Evolutionary conservation across 2,329 filamentous ascomycete genomes (phyloP).

Genomic region (Sporothrix curviconia): DNA sequence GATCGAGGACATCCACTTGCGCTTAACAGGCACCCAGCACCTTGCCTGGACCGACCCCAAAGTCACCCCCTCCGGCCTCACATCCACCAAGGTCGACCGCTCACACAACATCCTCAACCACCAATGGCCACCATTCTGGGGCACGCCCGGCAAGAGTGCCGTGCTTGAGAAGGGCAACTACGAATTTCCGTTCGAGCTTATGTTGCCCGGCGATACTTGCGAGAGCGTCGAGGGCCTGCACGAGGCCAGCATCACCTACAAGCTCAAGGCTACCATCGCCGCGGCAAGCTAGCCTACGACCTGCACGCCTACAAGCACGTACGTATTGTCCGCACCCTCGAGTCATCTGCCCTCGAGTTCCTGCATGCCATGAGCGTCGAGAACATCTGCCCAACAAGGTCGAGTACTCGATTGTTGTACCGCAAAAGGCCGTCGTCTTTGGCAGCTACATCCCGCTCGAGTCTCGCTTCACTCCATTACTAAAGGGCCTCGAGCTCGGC

Average conservation of each 20-base stretch:
- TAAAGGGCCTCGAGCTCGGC: conserved; percentile 85
- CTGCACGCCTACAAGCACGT: conserved; percentile 72
- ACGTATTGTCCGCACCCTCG: conserved; percentile 70
- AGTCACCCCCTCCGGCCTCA: conserved; percentile 51
- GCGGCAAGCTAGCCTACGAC: conserved; percentile 85
- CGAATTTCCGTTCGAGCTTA: conserved; percentile 72
- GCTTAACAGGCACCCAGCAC: conserved; percentile 63
- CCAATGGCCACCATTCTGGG: conserved; percentile 62
- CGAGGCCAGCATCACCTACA: conserved; percentile 83
- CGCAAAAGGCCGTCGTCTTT: conserved; percentile 90
- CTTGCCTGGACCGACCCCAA: conserved; percentile 50
- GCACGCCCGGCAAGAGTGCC: conserved; percentile 48
- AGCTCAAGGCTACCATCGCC: conserved; percentile 83
- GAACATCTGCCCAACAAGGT: conserved; percentile 96
- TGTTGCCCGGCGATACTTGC: conserved; percentile 63
- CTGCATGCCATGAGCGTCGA: conserved; percentile 90
- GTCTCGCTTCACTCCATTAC: conserved; percentile 77
- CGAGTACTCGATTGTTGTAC: conserved; percentile 88
- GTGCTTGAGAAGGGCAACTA: conserved; percentile 68
- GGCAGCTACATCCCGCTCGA: conserved; percentile 79
- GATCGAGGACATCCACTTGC: conserved; percentile 66
- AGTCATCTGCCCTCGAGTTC: conserved; percentile 68
- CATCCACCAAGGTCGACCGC: conserved; percentile 53
- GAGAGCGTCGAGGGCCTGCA: conserved; percentile 88
- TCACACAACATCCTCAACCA: conserved; percentile 58